A percentile compares a stretch with the other conserved stretches of the same genome.
Conservation (phyloP, 768 basidiomycete species). For the Amanita subjunquillea region DNA sequence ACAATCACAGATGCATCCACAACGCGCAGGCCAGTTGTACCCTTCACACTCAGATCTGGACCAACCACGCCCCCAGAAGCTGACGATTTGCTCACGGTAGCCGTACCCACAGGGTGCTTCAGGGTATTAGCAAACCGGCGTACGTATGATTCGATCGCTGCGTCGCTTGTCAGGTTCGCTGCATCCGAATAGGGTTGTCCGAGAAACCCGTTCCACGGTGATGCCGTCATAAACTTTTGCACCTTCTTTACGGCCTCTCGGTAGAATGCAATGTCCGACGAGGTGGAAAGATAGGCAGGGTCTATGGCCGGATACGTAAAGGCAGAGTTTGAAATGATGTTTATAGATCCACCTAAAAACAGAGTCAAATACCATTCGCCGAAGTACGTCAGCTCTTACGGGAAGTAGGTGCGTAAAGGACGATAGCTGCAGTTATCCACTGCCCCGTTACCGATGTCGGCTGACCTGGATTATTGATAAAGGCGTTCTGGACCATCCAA, state of each 20-base stretch:
- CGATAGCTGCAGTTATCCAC: slow-evolving; percentile 18
- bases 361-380: not conserved
- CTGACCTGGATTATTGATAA: slow-evolving; percentile 1
- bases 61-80: slow-evolving; percentile 25
- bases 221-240: slow-evolving; percentile 15
- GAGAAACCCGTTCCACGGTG: slow-evolving; percentile 18
- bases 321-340: slow-evolving; percentile 30
- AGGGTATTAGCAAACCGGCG: slow-evolving; percentile 12
- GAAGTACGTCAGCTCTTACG: slow-evolving; percentile 14
- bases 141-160: slow-evolving; percentile 15
- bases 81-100: slow-evolving; percentile 19
- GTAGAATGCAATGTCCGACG: slow-evolving; percentile 20
- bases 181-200: slow-evolving; percentile 11
- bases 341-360: slow-evolving; percentile 23
- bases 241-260: slow-evolving; percentile 14
- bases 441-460: slow-evolving; percentile 16
- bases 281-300: slow-evolving; percentile 29
- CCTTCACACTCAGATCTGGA: slow-evolving; percentile 26
- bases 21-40: slow-evolving; percentile 24
- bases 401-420: slow-evolving; percentile 23
- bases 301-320: slow-evolving; percentile 40
- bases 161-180: slow-evolving; percentile 16
- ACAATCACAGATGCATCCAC: slow-evolving; percentile 30
- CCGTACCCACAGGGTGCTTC: slow-evolving; percentile 23
- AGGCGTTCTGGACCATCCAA: not conserved